Evolutionary conservation across 768 basidiomycete species (phyloP), one percentile per base, ranked within the genome.

Genomic region (Russula foetens): DNA sequence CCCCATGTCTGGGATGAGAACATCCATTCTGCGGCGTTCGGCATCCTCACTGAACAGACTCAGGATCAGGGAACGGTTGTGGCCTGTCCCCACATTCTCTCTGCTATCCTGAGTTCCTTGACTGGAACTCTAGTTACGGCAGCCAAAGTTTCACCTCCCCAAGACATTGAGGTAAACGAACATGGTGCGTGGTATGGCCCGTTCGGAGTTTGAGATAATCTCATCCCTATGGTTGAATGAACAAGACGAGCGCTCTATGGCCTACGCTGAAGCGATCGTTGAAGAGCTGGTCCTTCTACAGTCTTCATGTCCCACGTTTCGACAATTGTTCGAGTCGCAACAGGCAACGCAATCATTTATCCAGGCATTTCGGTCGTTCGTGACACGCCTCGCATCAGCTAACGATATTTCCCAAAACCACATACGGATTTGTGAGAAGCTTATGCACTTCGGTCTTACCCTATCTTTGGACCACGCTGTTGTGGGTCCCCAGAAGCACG

Each of bases 201-300:
- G 28, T 54, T 39, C 28, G 21, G 62, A 39, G 43, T 21, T 52
- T 39, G 35, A 26, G 26, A 2, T 2, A 31, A 21, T 49, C 48
- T 60, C 43, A 43, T 39, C 26, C 28, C 39, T 29, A 24, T 23
- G 19, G n/a, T 28, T 23, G 17, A 4, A 23, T 53, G 9, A 35
- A 53, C 2, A 56, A 54, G 59, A 56, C 26, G 45, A 47, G 23
- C 41, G 17, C 21, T 44, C 60, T n/a, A 56, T 67, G 14, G 58
- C 71, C 11, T 73, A 72, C 67, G 69, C 73, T 68, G 86, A 88
- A 68, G 74, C 74, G 6, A 75, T 93, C 17, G 70, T 89, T 0
- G 86, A 86, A 68, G 83, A 86, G 54, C 70, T 92, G 51, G 83
- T 91, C 63, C 77, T 81, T 33, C 74, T 90, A 33, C 88, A 92